Percentiles rank a stretch among this genome's conserved stretches.
phyloP scores from a whole-genome alignment of 768 basidiomycete species.

The Gloeostereum incarnatum region DNA sequence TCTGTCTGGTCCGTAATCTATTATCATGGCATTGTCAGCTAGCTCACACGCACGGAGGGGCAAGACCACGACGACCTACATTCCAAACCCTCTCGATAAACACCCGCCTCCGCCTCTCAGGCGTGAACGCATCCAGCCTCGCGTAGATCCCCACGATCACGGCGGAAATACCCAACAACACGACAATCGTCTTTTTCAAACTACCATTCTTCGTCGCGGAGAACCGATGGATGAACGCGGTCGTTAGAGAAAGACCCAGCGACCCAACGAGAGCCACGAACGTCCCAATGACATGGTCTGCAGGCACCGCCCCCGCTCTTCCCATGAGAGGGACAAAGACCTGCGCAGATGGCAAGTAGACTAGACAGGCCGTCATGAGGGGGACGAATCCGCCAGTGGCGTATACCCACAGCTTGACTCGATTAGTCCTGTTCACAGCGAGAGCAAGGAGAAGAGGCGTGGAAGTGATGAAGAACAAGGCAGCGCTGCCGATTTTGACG shows the following conservation, averaged over 20 bases:
- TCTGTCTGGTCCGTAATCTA: conserved; percentile 68
- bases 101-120: conserved; percentile 78
- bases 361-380: conserved; percentile 35
- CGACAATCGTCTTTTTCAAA: conserved; percentile 25
- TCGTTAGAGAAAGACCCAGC: conserved; percentile 45
- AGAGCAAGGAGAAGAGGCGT: conserved; percentile 48
- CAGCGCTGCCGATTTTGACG: conserved; percentile 72
- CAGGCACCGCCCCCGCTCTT: conserved; percentile 71
- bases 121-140: conserved; percentile 59
- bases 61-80: conserved; percentile 49
- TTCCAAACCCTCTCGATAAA: conserved; percentile 84
- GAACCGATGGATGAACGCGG: conserved; percentile 74
- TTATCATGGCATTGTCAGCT: not conserved
- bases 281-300: conserved; percentile 82
- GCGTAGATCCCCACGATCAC: conserved; percentile 55
- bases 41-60: conserved; percentile 1
- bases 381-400: conserved; percentile 48
- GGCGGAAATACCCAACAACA: conserved; percentile 36
- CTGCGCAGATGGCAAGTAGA: conserved; percentile 24
- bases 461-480: conserved; percentile 57
- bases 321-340: conserved; percentile 92
- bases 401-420: conserved; percentile 54
- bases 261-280: conserved; percentile 53
- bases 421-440: conserved; percentile 35
- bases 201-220: conserved; percentile 2